Evolutionary conservation across 2,329 filamentous ascomycete genomes (phyloP), one percentile per base, ranked within the genome.

Genomic region (Pyricularia sp.): DNA sequence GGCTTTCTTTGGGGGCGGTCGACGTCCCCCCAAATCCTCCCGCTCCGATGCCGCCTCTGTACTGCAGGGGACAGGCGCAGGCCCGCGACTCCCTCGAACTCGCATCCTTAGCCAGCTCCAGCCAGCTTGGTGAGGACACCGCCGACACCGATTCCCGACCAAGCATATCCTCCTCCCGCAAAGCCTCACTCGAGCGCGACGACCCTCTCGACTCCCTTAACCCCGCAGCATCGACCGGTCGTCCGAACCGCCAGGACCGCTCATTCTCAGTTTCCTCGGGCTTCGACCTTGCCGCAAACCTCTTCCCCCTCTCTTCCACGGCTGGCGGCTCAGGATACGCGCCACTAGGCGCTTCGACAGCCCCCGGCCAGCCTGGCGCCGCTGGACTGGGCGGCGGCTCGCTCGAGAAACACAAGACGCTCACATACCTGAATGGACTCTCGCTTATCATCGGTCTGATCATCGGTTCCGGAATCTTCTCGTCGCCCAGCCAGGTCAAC

Each of bases 401-500:
- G 55, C 77, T 97, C 68, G 94, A 99, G 80, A 94, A 91, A 75
- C 89, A 96, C 79, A 99, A 99, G 79, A 96, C 90, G 16, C 78
- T 99, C 75, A 97, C 94, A 31, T 97, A 93, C 73, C 74, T 97
- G 61, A 99, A 99, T 75, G 94, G 94, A 0, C 76, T 99, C 66
- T 96, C 91, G 28, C 80, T 99, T 66, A 90, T 99, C 62, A 84
- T 97, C 62, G 93, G 94, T 1, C 78, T 99, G 68, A 96, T 97
- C 70, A 97, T 99, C 72, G 94, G 94, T 3, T 96, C 91, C 28
- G 94, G 93, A 16, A 97, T 99, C 72, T 99, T 97, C 77, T 96
- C 91, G 3, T 96, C 91, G 26, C 93, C 93, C 0, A 92, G 91
- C 65, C 91, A 96, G 73, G 93, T 99, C 71, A 96, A 94, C 76